phyloP scores from a whole-genome alignment of 495 filamentous ascomycete species.

The Haplographium delicatum region DNA sequence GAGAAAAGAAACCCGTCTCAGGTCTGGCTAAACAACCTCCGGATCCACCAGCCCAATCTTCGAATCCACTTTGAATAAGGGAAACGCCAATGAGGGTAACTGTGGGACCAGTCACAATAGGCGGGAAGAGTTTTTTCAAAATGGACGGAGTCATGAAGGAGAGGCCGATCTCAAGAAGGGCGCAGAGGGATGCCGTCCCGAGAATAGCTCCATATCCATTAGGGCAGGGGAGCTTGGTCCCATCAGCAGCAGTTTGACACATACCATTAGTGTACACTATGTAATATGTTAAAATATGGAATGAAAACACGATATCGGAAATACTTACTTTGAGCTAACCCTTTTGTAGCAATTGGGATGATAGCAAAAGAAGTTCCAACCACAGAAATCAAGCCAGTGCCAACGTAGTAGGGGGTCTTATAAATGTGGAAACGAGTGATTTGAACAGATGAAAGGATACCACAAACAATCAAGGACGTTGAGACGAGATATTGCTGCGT shows the following conservation, averaged over 20 bases:
- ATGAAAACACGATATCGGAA: no score
- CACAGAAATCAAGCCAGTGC: conserved; percentile 86
- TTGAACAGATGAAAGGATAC: conserved; percentile 72
- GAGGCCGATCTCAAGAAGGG: conserved; percentile 68
- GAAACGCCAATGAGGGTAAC: conserved; percentile 73
- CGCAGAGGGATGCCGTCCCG: conserved; percentile 67
- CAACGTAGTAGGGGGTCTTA: conserved; percentile 74
- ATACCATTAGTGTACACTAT: neutral
- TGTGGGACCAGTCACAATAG: conserved; percentile 81
- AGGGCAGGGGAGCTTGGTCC: conserved; percentile 70
- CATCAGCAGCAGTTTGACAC: conserved; percentile 60
- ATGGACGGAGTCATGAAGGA: conserved; percentile 66
- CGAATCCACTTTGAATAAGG: conserved; percentile 70
- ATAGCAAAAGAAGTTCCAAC: conserved; percentile 84
- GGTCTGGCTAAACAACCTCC: conserved; percentile 56
- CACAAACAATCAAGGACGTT: conserved; percentile 81
- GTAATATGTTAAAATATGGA: neutral
- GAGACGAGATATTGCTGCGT: conserved; percentile 80
- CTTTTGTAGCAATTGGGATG: conserved; percentile 77
- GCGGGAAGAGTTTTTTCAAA: conserved; percentile 78
- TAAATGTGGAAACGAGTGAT: conserved; percentile 81
- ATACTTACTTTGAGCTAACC: conserved; percentile 78
- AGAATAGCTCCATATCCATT: conserved; percentile 80
- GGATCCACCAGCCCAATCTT: conserved; percentile 79
- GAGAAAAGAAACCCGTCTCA: conserved; percentile 45